These are phyloP conservation scores for Polyporus arcularius DNA, from an alignment of 768 basidiomycete genomes.

Conservation along the genomic window DNA sequence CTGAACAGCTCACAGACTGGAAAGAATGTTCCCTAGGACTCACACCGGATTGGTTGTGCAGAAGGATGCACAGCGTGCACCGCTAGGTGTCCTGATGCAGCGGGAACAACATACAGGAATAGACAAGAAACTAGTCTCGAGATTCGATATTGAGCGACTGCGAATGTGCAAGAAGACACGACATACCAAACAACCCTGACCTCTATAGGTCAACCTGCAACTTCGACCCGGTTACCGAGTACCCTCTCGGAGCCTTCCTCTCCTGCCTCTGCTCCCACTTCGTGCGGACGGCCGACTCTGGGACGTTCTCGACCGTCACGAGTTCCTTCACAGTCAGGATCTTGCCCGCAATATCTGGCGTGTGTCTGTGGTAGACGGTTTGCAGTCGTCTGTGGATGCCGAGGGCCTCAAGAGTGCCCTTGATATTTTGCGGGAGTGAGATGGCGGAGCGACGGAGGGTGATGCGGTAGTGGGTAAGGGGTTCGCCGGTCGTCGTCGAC, in stretches of 20 bases:
- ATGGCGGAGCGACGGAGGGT: constrained; percentile 88
- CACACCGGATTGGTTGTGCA: too few species aligned
- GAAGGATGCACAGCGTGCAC: too few species aligned
- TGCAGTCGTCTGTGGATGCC: constrained; percentile 72
- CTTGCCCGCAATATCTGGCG: constrained; percentile 77
- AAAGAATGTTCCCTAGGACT: too few species aligned
- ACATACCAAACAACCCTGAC: not conserved
- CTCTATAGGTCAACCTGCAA: constrained; percentile 21
- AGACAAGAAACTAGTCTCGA: too few species aligned
- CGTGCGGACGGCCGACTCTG: constrained; percentile 32
- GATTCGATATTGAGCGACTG: too few species aligned
- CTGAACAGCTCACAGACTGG: too few species aligned
- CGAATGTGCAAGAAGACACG: not conserved
- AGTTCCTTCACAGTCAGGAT: constrained; percentile 89
- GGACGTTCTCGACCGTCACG: constrained; percentile 62
- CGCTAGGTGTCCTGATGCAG: too few species aligned
- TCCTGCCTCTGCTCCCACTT: constrained; percentile 67
- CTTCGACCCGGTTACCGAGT: constrained; percentile 49
- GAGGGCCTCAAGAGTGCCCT: constrained; percentile 77
- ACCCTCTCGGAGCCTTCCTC: constrained; percentile 69
- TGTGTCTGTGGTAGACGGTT: constrained; percentile 79
- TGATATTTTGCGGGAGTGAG: constrained; percentile 69
- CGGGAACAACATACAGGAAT: too few species aligned
- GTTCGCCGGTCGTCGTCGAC: constrained; percentile 17
- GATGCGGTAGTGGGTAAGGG: constrained; percentile 82